Conservation (phyloP, 805 yeast genomes). For the Allodekkera sacchari region DNA sequence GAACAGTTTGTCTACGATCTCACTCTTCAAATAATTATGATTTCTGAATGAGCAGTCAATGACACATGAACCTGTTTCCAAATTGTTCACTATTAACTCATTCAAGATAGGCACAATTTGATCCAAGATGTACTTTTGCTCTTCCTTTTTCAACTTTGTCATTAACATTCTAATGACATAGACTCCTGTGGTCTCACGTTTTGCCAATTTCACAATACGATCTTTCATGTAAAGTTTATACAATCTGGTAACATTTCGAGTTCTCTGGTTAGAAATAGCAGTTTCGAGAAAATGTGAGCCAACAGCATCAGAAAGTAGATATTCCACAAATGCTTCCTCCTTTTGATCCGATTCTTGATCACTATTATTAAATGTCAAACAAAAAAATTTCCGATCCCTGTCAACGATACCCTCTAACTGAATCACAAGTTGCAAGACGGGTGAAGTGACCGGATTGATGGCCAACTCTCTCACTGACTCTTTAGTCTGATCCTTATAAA, state of each 20-base stretch:
- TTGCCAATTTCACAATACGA: slow-evolving; percentile 63
- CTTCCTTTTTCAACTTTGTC: slow-evolving; percentile 52
- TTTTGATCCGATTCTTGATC: slow-evolving; percentile 43
- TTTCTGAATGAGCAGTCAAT: slow-evolving; percentile 57
- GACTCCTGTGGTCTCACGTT: slow-evolving; percentile 77
- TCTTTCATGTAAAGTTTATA: slow-evolving; percentile 66
- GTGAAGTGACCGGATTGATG: slow-evolving; percentile 76
- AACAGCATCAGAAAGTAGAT: slow-evolving; percentile 75
- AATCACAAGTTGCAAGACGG: slow-evolving; percentile 71
- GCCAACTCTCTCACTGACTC: slow-evolving; percentile 60
- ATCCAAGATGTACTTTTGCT: slow-evolving; percentile 55
- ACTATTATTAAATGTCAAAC: slow-evolving; percentile 45
- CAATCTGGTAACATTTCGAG: slow-evolving; percentile 62
- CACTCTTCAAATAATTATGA: slow-evolving; percentile 50
- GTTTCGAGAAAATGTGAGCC: slow-evolving; percentile 89
- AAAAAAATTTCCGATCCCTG: slow-evolving; percentile 65
- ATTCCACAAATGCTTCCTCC: slow-evolving; percentile 78
- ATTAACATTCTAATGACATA: slow-evolving; percentile 70
- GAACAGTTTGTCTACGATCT: slow-evolving; percentile 42
- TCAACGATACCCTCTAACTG: slow-evolving; percentile 78
- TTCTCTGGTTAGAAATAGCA: slow-evolving; percentile 55
- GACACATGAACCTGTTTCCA: slow-evolving; percentile 60
- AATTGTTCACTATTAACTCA: slow-evolving; percentile 52
- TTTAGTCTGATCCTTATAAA: slow-evolving; percentile 32
- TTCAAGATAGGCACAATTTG: slow-evolving; percentile 59